These are phyloP conservation scores for Fusarium goolgardi DNA, from an alignment of 2,329 filamentous ascomycete species.

Conservation along the genomic window DNA sequence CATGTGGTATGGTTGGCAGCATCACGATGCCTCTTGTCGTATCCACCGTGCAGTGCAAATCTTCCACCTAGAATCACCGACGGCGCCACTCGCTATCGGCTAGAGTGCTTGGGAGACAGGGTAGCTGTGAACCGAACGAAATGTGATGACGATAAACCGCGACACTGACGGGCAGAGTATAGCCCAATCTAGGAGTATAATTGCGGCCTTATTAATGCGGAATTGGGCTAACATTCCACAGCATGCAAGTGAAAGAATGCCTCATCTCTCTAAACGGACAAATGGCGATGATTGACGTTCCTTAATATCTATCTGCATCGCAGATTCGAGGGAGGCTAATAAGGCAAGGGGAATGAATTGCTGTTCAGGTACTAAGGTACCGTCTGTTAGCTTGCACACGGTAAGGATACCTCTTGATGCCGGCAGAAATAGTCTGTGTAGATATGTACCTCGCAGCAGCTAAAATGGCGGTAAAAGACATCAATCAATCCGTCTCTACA, in stretches of 20 bases:
- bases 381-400: conserved; percentile 28
- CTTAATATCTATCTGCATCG: conserved; percentile 36
- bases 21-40: conserved; percentile 27
- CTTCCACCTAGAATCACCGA: conserved; percentile 37
- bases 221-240: conserved; percentile 26
- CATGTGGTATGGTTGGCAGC: conserved; percentile 14
- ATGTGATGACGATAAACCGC: conserved; percentile 13
- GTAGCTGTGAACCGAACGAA: conserved; percentile 1
- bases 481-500: conserved; percentile 1
- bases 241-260: conserved; percentile 14
- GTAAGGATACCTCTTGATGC: conserved; percentile 26
- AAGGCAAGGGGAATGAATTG: conserved; percentile 31
- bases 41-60: conserved; percentile 33
- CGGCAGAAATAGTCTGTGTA: conserved; percentile 4
- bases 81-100: conserved; percentile 29
- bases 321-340: conserved; percentile 29
- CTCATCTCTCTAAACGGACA: conserved; percentile 29
- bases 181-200: conserved; percentile 3
- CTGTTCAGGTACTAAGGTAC: conserved; percentile 13
- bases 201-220: conserved; percentile 34
- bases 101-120: conserved; percentile 13
- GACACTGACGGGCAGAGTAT: conserved; percentile 1
- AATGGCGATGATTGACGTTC: conserved; percentile 36
- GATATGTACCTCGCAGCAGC: conserved; percentile 28
- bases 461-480: conserved; percentile 40